Evolutionary conservation across 495 filamentous ascomycete genomes (phyloP), one percentile per base, ranked within the genome.

Genomic region (Daldinia childiae): DNA sequence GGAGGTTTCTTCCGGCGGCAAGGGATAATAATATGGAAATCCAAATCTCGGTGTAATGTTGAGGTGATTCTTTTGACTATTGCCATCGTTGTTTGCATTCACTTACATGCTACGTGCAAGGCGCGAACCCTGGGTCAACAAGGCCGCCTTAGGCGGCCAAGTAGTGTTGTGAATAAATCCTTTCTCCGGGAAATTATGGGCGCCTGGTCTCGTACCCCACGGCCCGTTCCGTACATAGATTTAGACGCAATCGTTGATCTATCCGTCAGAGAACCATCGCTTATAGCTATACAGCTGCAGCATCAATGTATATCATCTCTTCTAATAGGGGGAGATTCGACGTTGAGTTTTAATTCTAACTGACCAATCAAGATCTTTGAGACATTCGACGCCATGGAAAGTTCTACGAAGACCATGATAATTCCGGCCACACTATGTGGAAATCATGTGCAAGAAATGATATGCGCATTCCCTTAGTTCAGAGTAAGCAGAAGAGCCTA

Each of bases 391-490:
- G 60, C 50, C 65, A 61, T 68, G 61, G 48, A 65, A 66, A 65
- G 41, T 61, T 72, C 66, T 45, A 65, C 66, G 62, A 58, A 64
- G 67, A 67, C 54, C 21, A 60, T 56, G 56, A 41, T 64, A 71
- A 64, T 68, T 74, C 67, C 45, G 71, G 71, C 71, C 71, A 74
- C 71, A 64, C 71, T 74, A 59, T 64, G 41, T 61, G 9, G 30
- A 66, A 74, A 74, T 78, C 76, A 78, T 78, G 76, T 78, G 76
- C 72, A 70, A 74, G 72, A 69, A 72, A 70, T 64, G 56, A 72
- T 66, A 78, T 78, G 76, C 76, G 76, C 67, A 66, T 74, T 74
- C 71, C 71, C 71, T 67, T 68, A 66, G 62, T 64, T 58, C 62
- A 64, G 62, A 69, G 72, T 76, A 73, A 68, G 64, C 70, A 72